phyloP scores from a whole-genome alignment of 1,284 basidiomycete genomes.

The Trametes versicolor region DNA sequence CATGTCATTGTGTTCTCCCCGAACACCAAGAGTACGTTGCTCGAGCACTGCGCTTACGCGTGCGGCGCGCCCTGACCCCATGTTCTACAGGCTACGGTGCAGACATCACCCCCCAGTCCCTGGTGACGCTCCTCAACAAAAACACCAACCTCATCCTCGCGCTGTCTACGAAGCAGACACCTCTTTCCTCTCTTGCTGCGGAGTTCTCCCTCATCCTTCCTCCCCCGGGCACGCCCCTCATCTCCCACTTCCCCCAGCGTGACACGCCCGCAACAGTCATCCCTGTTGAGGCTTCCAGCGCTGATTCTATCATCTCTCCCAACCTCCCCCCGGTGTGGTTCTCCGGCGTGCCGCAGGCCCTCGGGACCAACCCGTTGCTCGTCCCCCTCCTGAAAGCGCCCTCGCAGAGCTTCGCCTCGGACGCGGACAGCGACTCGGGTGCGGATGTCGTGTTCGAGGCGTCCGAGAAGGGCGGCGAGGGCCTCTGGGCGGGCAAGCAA shows the following conservation, averaged over 20 bases:
- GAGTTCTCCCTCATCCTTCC: conserved; percentile 83
- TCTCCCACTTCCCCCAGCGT: conserved; percentile 82
- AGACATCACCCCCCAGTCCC: conserved; percentile 86
- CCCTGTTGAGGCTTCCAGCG: conserved; percentile 58
- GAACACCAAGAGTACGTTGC: conserved; percentile 77
- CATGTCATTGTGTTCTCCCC: conserved; percentile 89
- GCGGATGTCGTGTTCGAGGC: conserved; percentile 71
- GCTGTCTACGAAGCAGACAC: conserved; percentile 78
- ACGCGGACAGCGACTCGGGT: conserved; percentile 64
- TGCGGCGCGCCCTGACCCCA: neutral
- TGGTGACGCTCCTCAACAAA: conserved; percentile 77
- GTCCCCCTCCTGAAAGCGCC: conserved; percentile 87
- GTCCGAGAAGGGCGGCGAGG: conserved; percentile 75
- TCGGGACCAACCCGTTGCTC: conserved; percentile 85
- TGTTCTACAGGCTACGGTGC: conserved; percentile 66
- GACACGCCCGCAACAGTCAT: conserved; percentile 65
- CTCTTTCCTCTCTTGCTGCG: conserved; percentile 74
- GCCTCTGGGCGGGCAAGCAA: conserved; percentile 81
- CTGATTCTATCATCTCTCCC: conserved; percentile 54
- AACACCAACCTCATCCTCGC: conserved; percentile 89
- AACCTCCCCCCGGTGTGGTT: conserved; percentile 74
- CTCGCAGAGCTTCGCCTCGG: conserved; percentile 75
- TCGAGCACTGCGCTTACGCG: neutral
- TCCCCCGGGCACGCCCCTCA: conserved; percentile 75
- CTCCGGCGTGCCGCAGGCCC: conserved; percentile 77